phyloP scores from a whole-genome alignment of 1,139 yeast species.

The Blastobotrys malaysiensis region DNA sequence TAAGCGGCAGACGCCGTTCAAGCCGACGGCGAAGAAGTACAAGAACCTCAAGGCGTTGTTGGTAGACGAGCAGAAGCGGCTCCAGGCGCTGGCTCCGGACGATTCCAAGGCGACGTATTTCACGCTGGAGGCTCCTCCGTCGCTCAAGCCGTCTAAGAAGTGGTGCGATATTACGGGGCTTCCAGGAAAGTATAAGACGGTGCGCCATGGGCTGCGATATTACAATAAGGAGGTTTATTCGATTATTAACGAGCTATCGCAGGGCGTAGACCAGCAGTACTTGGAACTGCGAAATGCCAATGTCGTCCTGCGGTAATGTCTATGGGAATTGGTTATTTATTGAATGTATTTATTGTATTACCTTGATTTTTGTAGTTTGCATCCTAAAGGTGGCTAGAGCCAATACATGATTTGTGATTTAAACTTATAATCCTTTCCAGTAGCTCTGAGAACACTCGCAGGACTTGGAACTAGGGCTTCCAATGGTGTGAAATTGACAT shows the following conservation, averaged over 20 bases:
- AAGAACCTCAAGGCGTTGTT: conserved; percentile 72
- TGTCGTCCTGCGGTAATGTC: conserved; percentile 62
- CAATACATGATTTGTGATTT: no score
- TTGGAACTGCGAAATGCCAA: conserved; percentile 84
- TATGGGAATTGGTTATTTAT: neutral
- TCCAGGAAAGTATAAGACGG: conserved; percentile 69
- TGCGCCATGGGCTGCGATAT: conserved; percentile 70
- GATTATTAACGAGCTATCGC: conserved; percentile 71
- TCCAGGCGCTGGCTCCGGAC: conserved; percentile 25
- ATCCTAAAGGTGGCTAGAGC: neutral
- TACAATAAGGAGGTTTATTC: conserved; percentile 81
- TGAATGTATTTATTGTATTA: neutral
- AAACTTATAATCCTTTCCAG: no score
- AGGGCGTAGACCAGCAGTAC: conserved; percentile 93
- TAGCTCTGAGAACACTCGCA: no score
- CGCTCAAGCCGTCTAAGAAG: conserved; percentile 69
- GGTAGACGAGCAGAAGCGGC: conserved; percentile 68
- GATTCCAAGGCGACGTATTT: conserved; percentile 33
- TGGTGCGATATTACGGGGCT: conserved; percentile 95
- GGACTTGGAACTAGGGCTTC: no score
- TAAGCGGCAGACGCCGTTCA: conserved; percentile 48
- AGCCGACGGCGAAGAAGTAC: conserved; percentile 40
- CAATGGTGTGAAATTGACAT: no score
- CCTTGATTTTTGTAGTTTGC: neutral
- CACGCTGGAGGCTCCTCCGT: conserved; percentile 78